phyloP scores from a whole-genome alignment of 305 asterid species.

The Fraxinus xanthoxyloides region DNA sequence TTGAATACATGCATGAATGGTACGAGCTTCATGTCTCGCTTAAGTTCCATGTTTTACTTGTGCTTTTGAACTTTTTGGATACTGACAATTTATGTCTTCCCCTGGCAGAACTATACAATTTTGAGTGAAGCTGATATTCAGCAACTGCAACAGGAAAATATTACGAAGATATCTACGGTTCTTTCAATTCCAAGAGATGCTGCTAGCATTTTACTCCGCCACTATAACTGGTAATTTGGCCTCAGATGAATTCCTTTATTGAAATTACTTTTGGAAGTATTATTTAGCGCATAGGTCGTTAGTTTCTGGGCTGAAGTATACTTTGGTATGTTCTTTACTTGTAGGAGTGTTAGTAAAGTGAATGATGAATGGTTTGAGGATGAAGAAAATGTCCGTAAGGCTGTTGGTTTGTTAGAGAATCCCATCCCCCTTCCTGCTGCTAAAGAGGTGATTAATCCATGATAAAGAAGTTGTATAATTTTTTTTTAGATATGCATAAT shows the following conservation, averaged over 20 bases:
- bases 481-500: conserved; percentile 2
- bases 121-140: conserved; percentile 77
- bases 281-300: conserved; percentile 1
- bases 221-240: conserved; percentile 73
- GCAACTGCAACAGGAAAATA: conserved; percentile 73
- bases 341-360: conserved; percentile 95
- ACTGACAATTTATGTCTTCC: conserved; percentile 13
- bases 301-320: conserved; percentile 22
- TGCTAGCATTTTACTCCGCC: conserved; percentile 89
- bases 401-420: conserved; percentile 74
- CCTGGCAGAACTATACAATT: conserved; percentile 62
- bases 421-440: conserved; percentile 53
- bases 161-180: conserved; percentile 67
- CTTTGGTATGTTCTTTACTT: conserved; percentile 33
- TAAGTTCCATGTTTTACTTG: neutral
- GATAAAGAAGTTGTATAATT: conserved; percentile 17
- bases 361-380: conserved; percentile 88
- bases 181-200: conserved; percentile 85
- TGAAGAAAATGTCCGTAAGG: conserved; percentile 73
- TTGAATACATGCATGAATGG: conserved; percentile 16
- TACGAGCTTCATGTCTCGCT: neutral
- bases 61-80: conserved; percentile 17
- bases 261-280: neutral
- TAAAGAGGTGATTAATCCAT: conserved; percentile 58
- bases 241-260: conserved; percentile 18